Conservation (phyloP, 192 early-diverging fungal genomes). For the Backusella parvicylindrica region DNA sequence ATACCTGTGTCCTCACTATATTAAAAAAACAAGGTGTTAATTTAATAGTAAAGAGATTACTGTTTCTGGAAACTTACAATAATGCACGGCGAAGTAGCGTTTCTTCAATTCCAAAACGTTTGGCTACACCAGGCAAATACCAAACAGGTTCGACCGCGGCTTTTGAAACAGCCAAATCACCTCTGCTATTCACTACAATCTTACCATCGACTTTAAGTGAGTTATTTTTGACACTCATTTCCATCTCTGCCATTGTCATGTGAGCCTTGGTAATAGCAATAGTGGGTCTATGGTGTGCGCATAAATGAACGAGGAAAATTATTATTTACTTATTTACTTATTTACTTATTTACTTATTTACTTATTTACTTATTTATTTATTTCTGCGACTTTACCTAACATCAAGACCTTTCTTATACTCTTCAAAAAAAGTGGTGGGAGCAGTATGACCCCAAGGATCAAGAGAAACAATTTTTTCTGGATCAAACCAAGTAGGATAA, state of each 20-base stretch:
- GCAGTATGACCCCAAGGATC: slow-evolving; percentile 91
- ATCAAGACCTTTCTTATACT: slow-evolving; percentile 72
- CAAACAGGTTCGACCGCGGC: slow-evolving; percentile 95
- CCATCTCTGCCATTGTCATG: slow-evolving; percentile 91
- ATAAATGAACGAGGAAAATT: neutral
- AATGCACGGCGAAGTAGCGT: slow-evolving; percentile 76
- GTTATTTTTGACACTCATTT: slow-evolving; percentile 62
- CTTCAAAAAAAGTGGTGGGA: slow-evolving; percentile 53
- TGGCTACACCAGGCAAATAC: slow-evolving; percentile 90
- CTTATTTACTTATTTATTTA: too few species aligned
- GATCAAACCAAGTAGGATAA: slow-evolving; percentile 74
- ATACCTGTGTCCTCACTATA: slow-evolving; percentile 82
- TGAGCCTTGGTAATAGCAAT: slow-evolving; percentile 95
- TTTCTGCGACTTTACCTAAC: slow-evolving; percentile 51
- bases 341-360: neutral
- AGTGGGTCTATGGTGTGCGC: slow-evolving; percentile 57
- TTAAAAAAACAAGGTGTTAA: neutral
- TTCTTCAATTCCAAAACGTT: slow-evolving; percentile 84
- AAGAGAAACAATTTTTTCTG: slow-evolving; percentile 88
- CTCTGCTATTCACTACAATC: slow-evolving; percentile 70
- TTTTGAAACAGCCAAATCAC: slow-evolving; percentile 87
- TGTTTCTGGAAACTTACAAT: slow-evolving; percentile 77
- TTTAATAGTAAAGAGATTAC: too few species aligned
- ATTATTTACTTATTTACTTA: neutral
- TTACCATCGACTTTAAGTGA: slow-evolving; percentile 75